Evolutionary conservation across 2,329 filamentous ascomycete genomes (phyloP), one percentile per base, ranked within the genome.

Genomic region (Trichoderma semiorbis): DNA sequence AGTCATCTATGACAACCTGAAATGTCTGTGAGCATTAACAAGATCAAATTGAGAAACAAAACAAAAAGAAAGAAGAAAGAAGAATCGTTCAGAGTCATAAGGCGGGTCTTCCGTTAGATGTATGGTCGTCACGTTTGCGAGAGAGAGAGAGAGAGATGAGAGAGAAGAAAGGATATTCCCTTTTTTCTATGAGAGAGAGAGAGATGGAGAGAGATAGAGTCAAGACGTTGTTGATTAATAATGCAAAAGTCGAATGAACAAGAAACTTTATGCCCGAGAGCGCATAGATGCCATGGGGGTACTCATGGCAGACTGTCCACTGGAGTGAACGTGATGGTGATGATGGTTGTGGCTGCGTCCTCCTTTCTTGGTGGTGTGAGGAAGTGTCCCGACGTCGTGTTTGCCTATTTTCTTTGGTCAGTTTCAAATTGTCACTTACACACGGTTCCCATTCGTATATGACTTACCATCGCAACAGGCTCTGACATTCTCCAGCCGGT

Each of bases 401-500:
- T 92, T 93, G 75, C 91, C 90, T 92, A 64, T 3, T 39, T 18
- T 39, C 3, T 39, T n/a, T n/a, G 39, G 47, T 67, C 24, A 67
- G 28, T 21, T 39, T 21, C 12, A 6, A 5, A 28, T 28, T 3
- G n/a, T 36, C 10, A n/a, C 5, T 30, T 6, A 34, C 14, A 39
- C 8, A 24, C 28, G 5, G 24, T 7, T 21, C 24, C 21, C n/a
- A 24, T 32, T 21, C 5, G 3, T 0, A 14, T n/a, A 32, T 26
- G 16, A 67, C 91, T 88, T 87, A 95, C 95, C 96, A 88, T 98
- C 96, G 82, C 96, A 99, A 84, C 96, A 99, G 72, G 95, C 95
- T 79, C 96, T 88, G 75, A 99, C 96, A 80, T 99, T 98, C 85
- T 98, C 95, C 77, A 98, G 86, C 74, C 91, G 88, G 78, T 95